Evolutionary conservation across 2,329 filamentous ascomycete species (phyloP), one percentile per base, ranked within the genome.

Genomic region (Fusarium scirpi): DNA sequence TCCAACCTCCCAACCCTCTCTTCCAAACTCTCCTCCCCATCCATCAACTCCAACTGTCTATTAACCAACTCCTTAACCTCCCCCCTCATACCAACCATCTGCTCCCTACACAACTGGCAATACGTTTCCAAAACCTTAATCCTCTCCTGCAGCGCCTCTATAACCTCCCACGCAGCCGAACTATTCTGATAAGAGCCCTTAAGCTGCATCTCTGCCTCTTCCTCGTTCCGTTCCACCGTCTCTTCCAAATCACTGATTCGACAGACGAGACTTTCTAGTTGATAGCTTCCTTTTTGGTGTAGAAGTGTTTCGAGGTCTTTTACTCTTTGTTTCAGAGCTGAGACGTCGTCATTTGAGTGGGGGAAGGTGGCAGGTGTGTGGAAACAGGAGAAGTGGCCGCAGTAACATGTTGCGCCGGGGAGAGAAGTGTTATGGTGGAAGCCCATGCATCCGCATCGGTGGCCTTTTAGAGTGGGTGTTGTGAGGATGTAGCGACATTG

Each of bases 401-500:
- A 66, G 12, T 66, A 66, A 0, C 63, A 66, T 15, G 62, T 66
- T 1, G 63, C 63, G 4, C 63, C 63, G 0, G 64, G 63, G 1
- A 66, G n/a, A 3, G 55, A 45, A 0, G 62, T 66, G 6, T 66
- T 66, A 10, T 66, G 63, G 13, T 66, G 62, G 3, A 66, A 66
- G 6, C 63, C 63, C 63, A 66, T 62, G 6, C 63, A 66, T 10
- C 63, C 63, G 22, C 63, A 66, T 11, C 63, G 55, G 5, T 66
- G 62, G 0, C 63, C 63, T 49, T 66, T 66, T 1, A 66, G 11
- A 8, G 66, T 62, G 6, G 63, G 63, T 25, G 61, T 41, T 1
- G 63, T 66, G 38, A 66, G 63, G 15, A 66, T 66, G 20, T 66
- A 66, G 9, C 63, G 63, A 3, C 63, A 66, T 45, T 66, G 63